phyloP scores from a whole-genome alignment of 2,329 filamentous ascomycete species.

The Paramyrothecium sp. region DNA sequence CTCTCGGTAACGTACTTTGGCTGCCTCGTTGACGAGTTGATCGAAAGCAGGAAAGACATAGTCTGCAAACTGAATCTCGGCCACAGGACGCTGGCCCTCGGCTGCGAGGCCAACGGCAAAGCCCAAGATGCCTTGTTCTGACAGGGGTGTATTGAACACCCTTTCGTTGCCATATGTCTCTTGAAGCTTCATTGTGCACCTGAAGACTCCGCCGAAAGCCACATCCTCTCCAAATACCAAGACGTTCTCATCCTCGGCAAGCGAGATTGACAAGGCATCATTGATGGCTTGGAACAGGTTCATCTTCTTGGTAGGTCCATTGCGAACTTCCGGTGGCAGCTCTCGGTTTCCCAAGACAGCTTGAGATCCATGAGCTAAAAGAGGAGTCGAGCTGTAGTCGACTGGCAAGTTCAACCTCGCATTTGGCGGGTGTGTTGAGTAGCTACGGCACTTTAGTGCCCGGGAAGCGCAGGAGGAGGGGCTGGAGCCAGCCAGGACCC shows the following conservation, averaged over 20 bases:
- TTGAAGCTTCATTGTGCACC: slow-evolving; percentile 87
- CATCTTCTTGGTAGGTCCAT: slow-evolving; percentile 76
- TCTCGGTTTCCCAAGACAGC: slow-evolving; percentile 70
- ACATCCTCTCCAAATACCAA: slow-evolving; percentile 96
- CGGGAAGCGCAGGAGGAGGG: slow-evolving; percentile 10
- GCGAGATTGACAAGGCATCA: slow-evolving; percentile 77
- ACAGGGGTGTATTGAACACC: slow-evolving; percentile 95
- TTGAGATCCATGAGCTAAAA: slow-evolving; percentile 79
- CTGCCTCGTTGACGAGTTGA: slow-evolving; percentile 90
- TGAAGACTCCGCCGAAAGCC: slow-evolving; percentile 93
- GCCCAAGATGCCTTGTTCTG: slow-evolving; percentile 90
- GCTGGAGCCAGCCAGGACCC: slow-evolving; percentile 18
- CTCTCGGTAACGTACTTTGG: slow-evolving; percentile 81
- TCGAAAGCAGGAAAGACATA: slow-evolving; percentile 94
- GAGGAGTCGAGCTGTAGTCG: slow-evolving; percentile 79
- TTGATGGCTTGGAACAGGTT: slow-evolving; percentile 96
- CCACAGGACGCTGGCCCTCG: slow-evolving; percentile 88
- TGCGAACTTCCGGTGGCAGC: slow-evolving; percentile 63
- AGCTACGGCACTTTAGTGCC: slow-evolving; percentile 26
- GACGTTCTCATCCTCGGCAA: slow-evolving; percentile 81
- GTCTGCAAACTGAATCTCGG: slow-evolving; percentile 94
- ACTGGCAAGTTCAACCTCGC: slow-evolving; percentile 78
- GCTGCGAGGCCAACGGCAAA: slow-evolving; percentile 90
- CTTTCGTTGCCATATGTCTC: slow-evolving; percentile 83
- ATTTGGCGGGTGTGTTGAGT: slow-evolving; percentile 58